Percentiles rank a stretch among this genome's conserved stretches.
These are phyloP conservation scores for Diutina mesorugosa DNA, from an alignment of 1,139 yeast species.

Conservation along the genomic window DNA sequence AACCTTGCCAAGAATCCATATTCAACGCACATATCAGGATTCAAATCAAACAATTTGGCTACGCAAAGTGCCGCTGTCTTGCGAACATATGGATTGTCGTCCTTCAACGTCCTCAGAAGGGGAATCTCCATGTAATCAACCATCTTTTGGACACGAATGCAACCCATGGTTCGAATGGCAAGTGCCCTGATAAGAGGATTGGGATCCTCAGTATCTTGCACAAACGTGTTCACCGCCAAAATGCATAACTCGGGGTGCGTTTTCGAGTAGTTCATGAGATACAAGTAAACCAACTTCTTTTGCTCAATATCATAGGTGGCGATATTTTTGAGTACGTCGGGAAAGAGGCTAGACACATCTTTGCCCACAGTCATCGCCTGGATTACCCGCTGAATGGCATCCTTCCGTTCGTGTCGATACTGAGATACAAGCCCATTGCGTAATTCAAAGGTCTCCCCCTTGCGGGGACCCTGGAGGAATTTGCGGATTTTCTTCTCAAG, in stretches of 20 bases:
- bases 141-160: constrained; percentile 90
- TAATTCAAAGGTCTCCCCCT: constrained; percentile 80
- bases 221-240: constrained; percentile 94
- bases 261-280: constrained; percentile 94
- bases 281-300: constrained; percentile 88
- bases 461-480: constrained; percentile 33
- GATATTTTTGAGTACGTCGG: constrained; percentile 90
- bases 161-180: constrained; percentile 98
- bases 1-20: constrained; percentile 72
- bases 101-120: constrained; percentile 67
- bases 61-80: constrained; percentile 97
- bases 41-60: constrained; percentile 84
- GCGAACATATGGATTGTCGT: constrained; percentile 94
- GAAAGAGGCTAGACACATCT: constrained; percentile 88
- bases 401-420: constrained; percentile 87
- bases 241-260: constrained; percentile 92
- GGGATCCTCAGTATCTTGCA: constrained; percentile 91
- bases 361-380: constrained; percentile 99
- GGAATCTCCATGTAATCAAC: constrained; percentile 93
- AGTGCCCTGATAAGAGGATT: constrained; percentile 92
- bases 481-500: constrained; percentile 31
- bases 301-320: constrained; percentile 96
- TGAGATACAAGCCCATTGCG: constrained; percentile 87
- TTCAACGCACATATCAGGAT: constrained; percentile 70
- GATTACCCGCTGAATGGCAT: constrained; percentile 91